These are phyloP conservation scores for Circinella minor DNA, from an alignment of 371 early-diverging fungal genomes.

Conservation along the genomic window DNA sequence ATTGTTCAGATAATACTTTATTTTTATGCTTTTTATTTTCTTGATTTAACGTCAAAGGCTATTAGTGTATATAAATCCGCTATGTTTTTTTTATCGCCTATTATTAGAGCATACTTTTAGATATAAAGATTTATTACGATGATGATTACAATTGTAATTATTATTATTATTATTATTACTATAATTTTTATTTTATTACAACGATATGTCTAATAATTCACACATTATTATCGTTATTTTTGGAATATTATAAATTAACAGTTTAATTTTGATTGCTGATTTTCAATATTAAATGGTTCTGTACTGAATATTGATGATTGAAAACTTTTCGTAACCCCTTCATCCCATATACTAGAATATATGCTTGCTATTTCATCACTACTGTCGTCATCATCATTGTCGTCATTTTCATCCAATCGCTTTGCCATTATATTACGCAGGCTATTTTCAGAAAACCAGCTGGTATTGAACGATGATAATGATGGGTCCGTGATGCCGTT, in stretches of 20 bases:
- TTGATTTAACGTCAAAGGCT: too few species aligned
- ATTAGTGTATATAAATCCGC: too few species aligned
- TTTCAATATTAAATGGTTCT: not conserved
- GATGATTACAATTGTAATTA: too few species aligned
- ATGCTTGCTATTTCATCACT: not conserved
- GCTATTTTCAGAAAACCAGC: constrained; percentile 2
- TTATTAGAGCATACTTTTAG: too few species aligned
- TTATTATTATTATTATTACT: too few species aligned
- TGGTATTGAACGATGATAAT: not conserved
- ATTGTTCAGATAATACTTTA: too few species aligned
- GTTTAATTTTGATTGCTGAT: not conserved
- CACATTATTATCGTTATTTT: too few species aligned
- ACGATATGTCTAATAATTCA: too few species aligned
- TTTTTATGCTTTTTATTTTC: too few species aligned
- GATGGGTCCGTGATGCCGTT: not conserved
- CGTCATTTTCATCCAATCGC: not conserved
- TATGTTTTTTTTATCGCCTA: too few species aligned
- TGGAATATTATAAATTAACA: not conserved
- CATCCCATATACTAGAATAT: not conserved
- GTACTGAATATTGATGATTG: constrained; percentile 4
- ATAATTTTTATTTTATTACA: too few species aligned
- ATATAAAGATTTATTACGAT: too few species aligned
- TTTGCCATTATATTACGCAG: not conserved
- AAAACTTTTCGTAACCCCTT: not conserved
- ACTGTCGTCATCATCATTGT: not conserved